Conservation (phyloP, 139 green algal species). For the Eudorina sp. region DNA sequence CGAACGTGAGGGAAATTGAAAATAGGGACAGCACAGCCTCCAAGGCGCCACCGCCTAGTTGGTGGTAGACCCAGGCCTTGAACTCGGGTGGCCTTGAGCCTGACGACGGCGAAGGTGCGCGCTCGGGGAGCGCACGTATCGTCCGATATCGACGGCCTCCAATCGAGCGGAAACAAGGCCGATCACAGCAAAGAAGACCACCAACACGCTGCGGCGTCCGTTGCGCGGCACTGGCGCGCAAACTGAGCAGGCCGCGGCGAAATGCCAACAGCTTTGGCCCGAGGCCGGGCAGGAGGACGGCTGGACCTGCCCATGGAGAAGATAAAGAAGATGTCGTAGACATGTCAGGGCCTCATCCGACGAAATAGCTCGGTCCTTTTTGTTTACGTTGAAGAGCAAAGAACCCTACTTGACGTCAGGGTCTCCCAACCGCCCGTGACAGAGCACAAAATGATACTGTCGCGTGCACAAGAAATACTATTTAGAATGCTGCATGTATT, state of each 20-base stretch:
- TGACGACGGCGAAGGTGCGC: neutral
- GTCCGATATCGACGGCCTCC: neutral
- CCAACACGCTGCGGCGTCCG: neutral
- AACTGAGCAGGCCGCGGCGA: neutral
- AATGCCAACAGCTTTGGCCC: neutral
- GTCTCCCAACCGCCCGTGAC: too few species aligned
- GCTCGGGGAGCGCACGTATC: neutral
- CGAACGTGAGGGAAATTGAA: neutral
- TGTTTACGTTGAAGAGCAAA: too few species aligned
- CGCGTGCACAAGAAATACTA: too few species aligned
- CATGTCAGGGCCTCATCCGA: neutral
- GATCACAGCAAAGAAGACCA: neutral
- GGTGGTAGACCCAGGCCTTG: slow-evolving; percentile 3
- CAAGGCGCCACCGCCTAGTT: neutral
- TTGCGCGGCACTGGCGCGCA: neutral
- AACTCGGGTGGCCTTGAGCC: neutral
- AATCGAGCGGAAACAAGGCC: neutral
- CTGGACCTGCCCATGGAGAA: neutral
- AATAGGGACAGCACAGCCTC: neutral
- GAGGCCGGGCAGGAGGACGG: neutral
- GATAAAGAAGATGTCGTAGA: neutral
- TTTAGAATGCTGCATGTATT: too few species aligned
- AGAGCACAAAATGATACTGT: too few species aligned
- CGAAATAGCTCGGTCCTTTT: too few species aligned
- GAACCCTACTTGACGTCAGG: too few species aligned